Percentiles rank a stretch among this genome's conserved stretches.
These are phyloP conservation scores for Phaeosphaeriaceae sp. DNA, from an alignment of 2,329 filamentous ascomycete genomes.

Conservation along the genomic window DNA sequence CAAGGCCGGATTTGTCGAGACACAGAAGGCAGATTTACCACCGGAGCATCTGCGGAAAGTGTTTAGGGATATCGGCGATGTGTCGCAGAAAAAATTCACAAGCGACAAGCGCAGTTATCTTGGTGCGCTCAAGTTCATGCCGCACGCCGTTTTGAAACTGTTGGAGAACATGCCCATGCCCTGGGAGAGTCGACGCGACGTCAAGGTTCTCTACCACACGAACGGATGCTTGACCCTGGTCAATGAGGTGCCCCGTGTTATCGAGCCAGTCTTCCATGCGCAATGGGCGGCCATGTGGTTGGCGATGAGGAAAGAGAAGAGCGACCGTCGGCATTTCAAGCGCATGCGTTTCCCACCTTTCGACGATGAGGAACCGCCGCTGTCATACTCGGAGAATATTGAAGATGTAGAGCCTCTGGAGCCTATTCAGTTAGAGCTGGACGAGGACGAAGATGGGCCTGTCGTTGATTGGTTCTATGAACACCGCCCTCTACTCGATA, in stretches of 20 bases:
- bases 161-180: constrained; percentile 99
- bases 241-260: constrained; percentile 95
- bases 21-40: constrained; percentile 98
- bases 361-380: constrained; percentile 95
- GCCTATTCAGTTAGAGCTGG: constrained; percentile 97
- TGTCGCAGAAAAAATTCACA: constrained; percentile 99
- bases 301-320: constrained; percentile 97
- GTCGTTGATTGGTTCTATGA: constrained; percentile 99
- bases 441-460: constrained; percentile 88
- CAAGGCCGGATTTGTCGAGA: constrained; percentile 95
- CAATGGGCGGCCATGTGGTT: constrained; percentile 99
- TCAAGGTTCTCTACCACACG: constrained; percentile 97
- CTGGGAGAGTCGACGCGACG: constrained; percentile 94
- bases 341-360: constrained; percentile 99
- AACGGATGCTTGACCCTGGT: constrained; percentile 97
- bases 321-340: constrained; percentile 94
- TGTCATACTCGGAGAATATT: constrained; percentile 98
- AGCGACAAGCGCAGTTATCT: constrained; percentile 98
- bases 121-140: constrained; percentile 98
- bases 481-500: constrained; percentile 87
- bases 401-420: constrained; percentile 97
- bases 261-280: constrained; percentile 96
- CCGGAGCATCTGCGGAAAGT: constrained; percentile 98
- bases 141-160: constrained; percentile 94
- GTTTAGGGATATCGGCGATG: constrained; percentile 97